Percentiles rank a stretch among this genome's conserved stretches.
Evolutionary conservation across 2,329 filamentous ascomycete species (phyloP).

Genomic region (Penicillium decumbens): DNA sequence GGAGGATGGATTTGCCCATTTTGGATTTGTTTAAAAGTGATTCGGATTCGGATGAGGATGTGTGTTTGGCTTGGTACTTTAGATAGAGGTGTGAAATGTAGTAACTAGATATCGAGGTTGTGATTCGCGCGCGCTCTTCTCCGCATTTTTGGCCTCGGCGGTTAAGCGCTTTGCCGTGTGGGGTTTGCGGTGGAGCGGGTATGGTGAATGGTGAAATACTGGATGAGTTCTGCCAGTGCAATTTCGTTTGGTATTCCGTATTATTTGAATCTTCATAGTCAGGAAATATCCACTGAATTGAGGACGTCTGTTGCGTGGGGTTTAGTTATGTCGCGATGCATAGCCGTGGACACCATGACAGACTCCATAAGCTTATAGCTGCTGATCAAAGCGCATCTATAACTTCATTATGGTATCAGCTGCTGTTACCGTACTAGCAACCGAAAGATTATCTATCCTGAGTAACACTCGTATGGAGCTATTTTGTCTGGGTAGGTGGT

Average conservation of each 20-base stretch:
- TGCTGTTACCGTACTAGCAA: too few relatives aligned
- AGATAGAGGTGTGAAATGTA: neutral
- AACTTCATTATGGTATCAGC: too few relatives aligned
- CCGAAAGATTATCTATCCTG: too few relatives aligned
- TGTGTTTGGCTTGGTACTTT: neutral
- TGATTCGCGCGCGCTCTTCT: constrained; percentile 5
- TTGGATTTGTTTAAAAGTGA: constrained; percentile 1
- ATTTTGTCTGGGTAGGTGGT: too few relatives aligned
- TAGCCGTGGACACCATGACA: too few relatives aligned
- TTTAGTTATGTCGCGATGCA: neutral
- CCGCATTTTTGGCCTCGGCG: constrained; percentile 14
- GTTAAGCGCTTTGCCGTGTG: constrained; percentile 23
- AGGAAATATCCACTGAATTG: neutral
- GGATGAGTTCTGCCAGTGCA: neutral
- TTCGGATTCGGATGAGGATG: neutral
- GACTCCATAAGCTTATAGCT: too few relatives aligned
- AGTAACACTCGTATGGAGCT: too few relatives aligned
- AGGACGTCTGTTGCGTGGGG: neutral
- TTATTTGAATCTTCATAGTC: neutral
- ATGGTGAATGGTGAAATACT: neutral
- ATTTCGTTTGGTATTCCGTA: neutral
- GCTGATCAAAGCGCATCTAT: too few relatives aligned
- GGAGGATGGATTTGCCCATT: constrained; percentile 52
- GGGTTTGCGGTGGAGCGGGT: neutral
- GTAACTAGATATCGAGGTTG: neutral